Evolutionary conservation across 2,329 filamentous ascomycete genomes (phyloP), one percentile per base, ranked within the genome.

Genomic region (Alternaria triticimaculans): DNA sequence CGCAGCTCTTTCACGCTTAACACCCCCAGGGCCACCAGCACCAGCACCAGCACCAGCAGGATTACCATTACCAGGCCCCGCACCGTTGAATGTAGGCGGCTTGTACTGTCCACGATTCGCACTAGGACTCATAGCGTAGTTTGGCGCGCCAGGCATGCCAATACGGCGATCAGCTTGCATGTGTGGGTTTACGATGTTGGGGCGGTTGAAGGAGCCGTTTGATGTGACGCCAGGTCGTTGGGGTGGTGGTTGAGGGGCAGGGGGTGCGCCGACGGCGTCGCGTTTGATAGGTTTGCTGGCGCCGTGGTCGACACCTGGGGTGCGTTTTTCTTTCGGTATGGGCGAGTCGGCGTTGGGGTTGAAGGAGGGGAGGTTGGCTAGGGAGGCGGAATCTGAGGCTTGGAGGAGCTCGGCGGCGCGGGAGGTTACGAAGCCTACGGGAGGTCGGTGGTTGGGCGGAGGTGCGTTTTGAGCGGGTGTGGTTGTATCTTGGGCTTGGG

Each of bases 241-340:
- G 7, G 65, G 54, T 25, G 64, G 51, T 23, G 61, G 68, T 48
- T 63, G 62, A 3, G 68, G 71, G 10, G 64, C 51, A 2, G 70
- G 66, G 1, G 71, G 71, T 10, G 67, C 68, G 10, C 66, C 66
- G 41, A 79, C 68, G 26, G 74, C 71, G 44, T 83, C 85, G 65
- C 86, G 87, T 5, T 86, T 86, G 2, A 97, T 82, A 0, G 94
- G 93, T 56, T 90, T 90, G 5, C 92, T 94, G 55, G 88, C 90
- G 21, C 83, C 89, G 75, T 96, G 93, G 73, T 97, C 93, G 43
- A 97, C 87, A 3, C 94, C 94, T 0, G 92, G 91, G 0, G 95
- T 97, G 76, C 95, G 94, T 57, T 78, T 63, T 3, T 65, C 93
- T 88, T 75, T 97, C 94, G 0, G 94, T 15, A 78, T 96, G 0